Percentiles rank a stretch among this genome's conserved stretches.
Evolutionary conservation across 768 basidiomycete species (phyloP).

Genomic region (Naganishia friedmannii): DNA sequence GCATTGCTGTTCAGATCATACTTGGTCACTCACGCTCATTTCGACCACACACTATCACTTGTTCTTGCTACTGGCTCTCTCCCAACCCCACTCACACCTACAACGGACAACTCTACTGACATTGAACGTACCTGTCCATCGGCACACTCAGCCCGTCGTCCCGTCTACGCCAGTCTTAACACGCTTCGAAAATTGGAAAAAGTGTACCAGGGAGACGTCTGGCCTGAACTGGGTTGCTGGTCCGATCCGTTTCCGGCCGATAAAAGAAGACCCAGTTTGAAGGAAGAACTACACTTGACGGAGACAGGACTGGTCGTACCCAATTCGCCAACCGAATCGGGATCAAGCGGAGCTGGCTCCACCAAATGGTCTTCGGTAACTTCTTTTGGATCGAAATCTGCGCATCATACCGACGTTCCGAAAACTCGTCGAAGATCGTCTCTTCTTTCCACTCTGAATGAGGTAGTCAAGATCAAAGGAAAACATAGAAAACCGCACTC

Average conservation of each 20-base stretch:
- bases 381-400: not conserved
- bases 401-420: not conserved
- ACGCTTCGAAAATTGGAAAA: slow-evolving; percentile 38
- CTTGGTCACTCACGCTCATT: slow-evolving; percentile 80
- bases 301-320: not conserved
- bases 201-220: slow-evolving; percentile 46
- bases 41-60: slow-evolving; percentile 82
- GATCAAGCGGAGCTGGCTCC: not conserved
- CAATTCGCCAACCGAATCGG: not conserved
- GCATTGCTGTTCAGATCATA: slow-evolving; percentile 61
- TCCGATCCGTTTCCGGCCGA: slow-evolving; percentile 13
- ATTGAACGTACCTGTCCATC: slow-evolving; percentile 6
- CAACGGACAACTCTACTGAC: not conserved
- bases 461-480: not conserved
- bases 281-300: not conserved
- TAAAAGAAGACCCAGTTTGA: not conserved
- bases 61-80: slow-evolving; percentile 79
- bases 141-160: slow-evolving; percentile 1
- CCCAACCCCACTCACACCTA: slow-evolving; percentile 32
- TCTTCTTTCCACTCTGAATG: not conserved
- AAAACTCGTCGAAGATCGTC: slow-evolving; percentile 6
- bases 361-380: no score
- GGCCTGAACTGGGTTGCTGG: slow-evolving; percentile 50
- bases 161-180: slow-evolving; percentile 38
- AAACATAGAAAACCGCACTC: not conserved